These are phyloP conservation scores for Pelargonium cotyledonis DNA, from an alignment of 441 rosid genomes.

Conservation along the genomic window DNA sequence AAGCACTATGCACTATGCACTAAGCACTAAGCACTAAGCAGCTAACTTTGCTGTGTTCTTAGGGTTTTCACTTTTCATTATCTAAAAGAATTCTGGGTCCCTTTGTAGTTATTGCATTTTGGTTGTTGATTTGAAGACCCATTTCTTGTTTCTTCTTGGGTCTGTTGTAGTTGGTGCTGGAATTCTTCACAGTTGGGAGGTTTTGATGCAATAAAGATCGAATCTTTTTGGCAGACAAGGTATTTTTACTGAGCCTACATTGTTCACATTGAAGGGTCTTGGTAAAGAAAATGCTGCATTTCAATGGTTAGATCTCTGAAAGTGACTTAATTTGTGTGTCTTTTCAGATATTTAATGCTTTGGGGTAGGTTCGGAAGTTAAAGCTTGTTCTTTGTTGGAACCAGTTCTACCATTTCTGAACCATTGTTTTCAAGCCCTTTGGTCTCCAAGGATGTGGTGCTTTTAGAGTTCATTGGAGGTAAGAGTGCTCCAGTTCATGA, in stretches of 20 bases:
- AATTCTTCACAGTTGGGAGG: conserved; percentile 7
- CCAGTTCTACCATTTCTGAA: conserved; percentile 21
- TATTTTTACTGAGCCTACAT: conserved; percentile 34
- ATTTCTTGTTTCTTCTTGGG: no score
- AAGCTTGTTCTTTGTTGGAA: conserved; percentile 28
- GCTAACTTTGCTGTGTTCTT: conserved; percentile 19
- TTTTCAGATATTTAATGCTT: conserved; percentile 31
- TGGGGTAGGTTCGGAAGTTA: conserved; percentile 25
- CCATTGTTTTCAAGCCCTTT: conserved; percentile 9
- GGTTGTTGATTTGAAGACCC: conserved; percentile 4
- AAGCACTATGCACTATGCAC: neutral
- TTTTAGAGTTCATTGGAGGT: conserved; percentile 21
- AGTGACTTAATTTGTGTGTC: conserved; percentile 34
- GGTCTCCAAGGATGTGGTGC: conserved; percentile 17
- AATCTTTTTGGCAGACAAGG: conserved; percentile 21
- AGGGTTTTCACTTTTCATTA: conserved; percentile 11
- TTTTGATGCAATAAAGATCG: conserved; percentile 27
- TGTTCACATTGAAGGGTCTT: conserved; percentile 42
- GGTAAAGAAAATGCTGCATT: conserved; percentile 36
- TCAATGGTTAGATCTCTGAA: conserved; percentile 28
- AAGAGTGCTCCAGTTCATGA: conserved; percentile 11
- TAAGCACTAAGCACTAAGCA: neutral
- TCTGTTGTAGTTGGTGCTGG: neutral
- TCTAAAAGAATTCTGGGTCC: conserved; percentile 30
- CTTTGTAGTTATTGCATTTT: conserved; percentile 23